Conservation (phyloP, 495 filamentous ascomycete genomes). For the Hypoxylon rickii region DNA sequence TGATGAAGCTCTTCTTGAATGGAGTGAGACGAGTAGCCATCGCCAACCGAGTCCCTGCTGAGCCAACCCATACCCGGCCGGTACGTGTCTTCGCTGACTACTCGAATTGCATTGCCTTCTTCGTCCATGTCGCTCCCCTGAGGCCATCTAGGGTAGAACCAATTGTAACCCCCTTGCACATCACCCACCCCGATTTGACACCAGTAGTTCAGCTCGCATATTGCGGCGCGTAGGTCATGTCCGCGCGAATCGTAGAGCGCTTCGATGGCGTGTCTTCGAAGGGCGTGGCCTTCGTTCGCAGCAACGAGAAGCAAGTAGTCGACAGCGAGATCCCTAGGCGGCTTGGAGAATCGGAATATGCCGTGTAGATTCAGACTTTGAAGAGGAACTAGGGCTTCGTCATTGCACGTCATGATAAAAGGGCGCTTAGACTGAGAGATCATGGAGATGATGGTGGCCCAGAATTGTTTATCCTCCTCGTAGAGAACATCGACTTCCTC, state of each 20-base stretch:
- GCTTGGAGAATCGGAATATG: constrained; percentile 78
- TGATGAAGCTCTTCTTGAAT: constrained; percentile 58
- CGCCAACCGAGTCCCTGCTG: constrained; percentile 55
- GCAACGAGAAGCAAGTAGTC: constrained; percentile 85
- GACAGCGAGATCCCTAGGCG: constrained; percentile 68
- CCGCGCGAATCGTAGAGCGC: constrained; percentile 69
- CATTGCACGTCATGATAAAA: constrained; percentile 92
- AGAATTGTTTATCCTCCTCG: constrained; percentile 94
- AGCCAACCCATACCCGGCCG: constrained; percentile 76
- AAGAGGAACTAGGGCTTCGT: constrained; percentile 76
- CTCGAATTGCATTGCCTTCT: constrained; percentile 68
- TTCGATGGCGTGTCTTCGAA: constrained; percentile 67
- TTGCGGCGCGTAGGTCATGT: constrained; percentile 75
- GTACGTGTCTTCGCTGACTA: constrained; percentile 84
- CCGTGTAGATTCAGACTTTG: constrained; percentile 75
- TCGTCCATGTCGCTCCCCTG: constrained; percentile 68
- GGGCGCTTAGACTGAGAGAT: constrained; percentile 85
- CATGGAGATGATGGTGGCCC: constrained; percentile 76
- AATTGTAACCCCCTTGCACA: constrained; percentile 81
- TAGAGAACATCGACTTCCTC: constrained; percentile 95
- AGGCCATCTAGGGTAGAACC: constrained; percentile 81
- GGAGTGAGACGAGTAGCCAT: constrained; percentile 15
- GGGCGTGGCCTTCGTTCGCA: constrained; percentile 86
- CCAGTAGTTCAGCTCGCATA: constrained; percentile 93
- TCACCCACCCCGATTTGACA: constrained; percentile 97